Evolutionary conservation across 805 yeast genomes (phyloP).

Genomic region (Clavispora asparagi): DNA sequence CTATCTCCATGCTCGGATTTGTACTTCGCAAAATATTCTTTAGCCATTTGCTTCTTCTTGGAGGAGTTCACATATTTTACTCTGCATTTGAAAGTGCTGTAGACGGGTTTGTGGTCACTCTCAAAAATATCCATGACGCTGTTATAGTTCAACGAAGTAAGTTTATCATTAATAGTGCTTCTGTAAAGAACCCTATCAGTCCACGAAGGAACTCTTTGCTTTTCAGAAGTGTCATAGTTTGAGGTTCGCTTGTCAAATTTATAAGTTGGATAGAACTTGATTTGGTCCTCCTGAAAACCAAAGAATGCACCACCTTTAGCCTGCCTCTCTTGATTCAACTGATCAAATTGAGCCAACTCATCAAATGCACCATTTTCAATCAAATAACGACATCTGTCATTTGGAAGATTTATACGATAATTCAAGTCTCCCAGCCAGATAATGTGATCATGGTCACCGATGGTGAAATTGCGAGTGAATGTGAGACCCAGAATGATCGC

Average conservation of each 20-base stretch:
- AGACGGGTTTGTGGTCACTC: slow-evolving; percentile 94
- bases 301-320: slow-evolving; percentile 58
- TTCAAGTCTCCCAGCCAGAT: slow-evolving; percentile 96
- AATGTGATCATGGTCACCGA: slow-evolving; percentile 78
- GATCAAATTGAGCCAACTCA: slow-evolving; percentile 66
- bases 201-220: slow-evolving; percentile 93
- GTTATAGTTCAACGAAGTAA: slow-evolving; percentile 65
- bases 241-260: slow-evolving; percentile 84
- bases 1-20: slow-evolving; percentile 23
- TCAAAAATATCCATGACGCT: slow-evolving; percentile 53
- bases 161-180: slow-evolving; percentile 37
- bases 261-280: slow-evolving; percentile 84
- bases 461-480: slow-evolving; percentile 71
- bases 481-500: slow-evolving; percentile 70
- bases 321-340: slow-evolving; percentile 64
- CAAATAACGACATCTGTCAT: slow-evolving; percentile 65
- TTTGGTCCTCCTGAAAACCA: slow-evolving; percentile 69
- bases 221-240: slow-evolving; percentile 82
- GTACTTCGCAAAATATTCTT: slow-evolving; percentile 23
- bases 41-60: slow-evolving; percentile 24
- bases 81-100: slow-evolving; percentile 62
- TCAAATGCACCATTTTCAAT: slow-evolving; percentile 42
- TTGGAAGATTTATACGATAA: slow-evolving; percentile 67
- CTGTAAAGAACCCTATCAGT: slow-evolving; percentile 80
- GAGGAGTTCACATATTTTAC: slow-evolving; percentile 60